These are phyloP conservation scores for Antitrichia curtipendula DNA, from an alignment of 225 moss, liverwort and hornwort genomes.

Conservation along the genomic window DNA sequence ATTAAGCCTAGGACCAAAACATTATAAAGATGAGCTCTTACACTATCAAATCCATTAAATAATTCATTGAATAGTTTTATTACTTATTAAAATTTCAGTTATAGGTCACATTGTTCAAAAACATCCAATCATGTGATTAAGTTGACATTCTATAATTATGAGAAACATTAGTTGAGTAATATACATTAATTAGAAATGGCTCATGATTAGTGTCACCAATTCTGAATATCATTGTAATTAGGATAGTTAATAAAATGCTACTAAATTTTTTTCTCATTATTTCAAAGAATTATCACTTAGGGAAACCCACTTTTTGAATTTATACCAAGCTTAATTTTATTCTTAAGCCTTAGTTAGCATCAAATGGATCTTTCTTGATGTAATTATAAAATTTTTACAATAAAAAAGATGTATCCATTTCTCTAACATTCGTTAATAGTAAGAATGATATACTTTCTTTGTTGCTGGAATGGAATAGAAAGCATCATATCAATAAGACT, in stretches of 20 bases:
- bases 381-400: background rate
- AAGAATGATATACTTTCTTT: fast-evolving
- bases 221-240: background rate
- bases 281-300: background rate
- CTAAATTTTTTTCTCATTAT: background rate
- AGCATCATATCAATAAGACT: no score
- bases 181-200: background rate
- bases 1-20: background rate
- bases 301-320: background rate
- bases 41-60: background rate
- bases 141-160: background rate
- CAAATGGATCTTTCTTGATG: background rate
- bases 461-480: background rate
- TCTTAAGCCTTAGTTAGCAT: background rate
- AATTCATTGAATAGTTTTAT: no score
- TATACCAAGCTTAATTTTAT: background rate
- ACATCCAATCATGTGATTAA: background rate
- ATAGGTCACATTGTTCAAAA: fast-evolving
- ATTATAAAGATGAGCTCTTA: background rate
- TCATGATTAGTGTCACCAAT: background rate
- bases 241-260: background rate
- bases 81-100: background rate
- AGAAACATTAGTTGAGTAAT: fast-evolving
- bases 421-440: no score
- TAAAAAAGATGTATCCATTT: background rate